Conservation (phyloP, 2,329 filamentous ascomycete species). For the Talaromyces sp. region DNA sequence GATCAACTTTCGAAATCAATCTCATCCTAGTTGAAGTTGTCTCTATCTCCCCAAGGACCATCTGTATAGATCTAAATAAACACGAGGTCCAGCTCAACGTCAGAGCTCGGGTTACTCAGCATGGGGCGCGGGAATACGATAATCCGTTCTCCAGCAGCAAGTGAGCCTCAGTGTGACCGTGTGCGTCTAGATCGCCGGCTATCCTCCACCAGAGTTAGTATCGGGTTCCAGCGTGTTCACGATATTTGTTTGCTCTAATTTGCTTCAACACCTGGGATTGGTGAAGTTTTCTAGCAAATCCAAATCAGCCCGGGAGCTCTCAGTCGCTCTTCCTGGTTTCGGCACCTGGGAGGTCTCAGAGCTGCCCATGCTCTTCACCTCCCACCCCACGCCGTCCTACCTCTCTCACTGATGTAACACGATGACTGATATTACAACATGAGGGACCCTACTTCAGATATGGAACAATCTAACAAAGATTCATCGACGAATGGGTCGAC, state of each 20-base stretch:
- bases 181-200: slow-evolving; percentile 5
- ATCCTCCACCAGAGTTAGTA: not conserved
- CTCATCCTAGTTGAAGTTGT: too few species aligned
- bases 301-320: not conserved
- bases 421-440: slow-evolving; percentile 38
- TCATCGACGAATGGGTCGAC: slow-evolving; percentile 32
- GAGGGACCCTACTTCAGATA: slow-evolving; percentile 40
- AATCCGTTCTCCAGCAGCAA: slow-evolving; percentile 13
- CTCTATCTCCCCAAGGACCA: too few species aligned
- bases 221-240: too few species aligned
- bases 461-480: slow-evolving; percentile 35
- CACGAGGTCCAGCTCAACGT: not conserved
- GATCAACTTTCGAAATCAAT: too few species aligned
- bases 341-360: slow-evolving; percentile 10
- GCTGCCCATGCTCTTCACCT: slow-evolving; percentile 12
- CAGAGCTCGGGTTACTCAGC: slow-evolving; percentile 1
- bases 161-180: slow-evolving; percentile 18
- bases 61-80: too few species aligned
- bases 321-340: slow-evolving; percentile 1
- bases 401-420: slow-evolving; percentile 24
- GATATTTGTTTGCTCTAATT: too few species aligned
- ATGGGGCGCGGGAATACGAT: slow-evolving; percentile 9
- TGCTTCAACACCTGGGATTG: too few species aligned
- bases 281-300: not conserved
- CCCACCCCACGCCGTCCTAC: slow-evolving; percentile 13